These are phyloP conservation scores for Talaromyces thailandensis DNA, from an alignment of 495 filamentous ascomycete genomes.

Conservation along the genomic window DNA sequence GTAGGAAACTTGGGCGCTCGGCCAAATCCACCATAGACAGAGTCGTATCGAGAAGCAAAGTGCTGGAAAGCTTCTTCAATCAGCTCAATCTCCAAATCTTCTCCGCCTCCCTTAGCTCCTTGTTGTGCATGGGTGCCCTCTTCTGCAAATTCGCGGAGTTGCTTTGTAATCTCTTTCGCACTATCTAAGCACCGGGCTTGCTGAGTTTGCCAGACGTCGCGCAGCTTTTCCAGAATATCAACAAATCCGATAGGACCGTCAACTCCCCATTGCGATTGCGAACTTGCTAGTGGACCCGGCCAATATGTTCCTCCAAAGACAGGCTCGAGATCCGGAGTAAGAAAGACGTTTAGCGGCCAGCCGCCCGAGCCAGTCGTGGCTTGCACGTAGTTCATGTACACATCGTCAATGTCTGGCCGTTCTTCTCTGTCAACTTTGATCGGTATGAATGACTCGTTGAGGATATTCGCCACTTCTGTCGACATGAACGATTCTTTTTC, in stretches of 20 bases:
- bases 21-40: conserved; percentile 66
- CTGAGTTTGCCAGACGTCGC: conserved; percentile 76
- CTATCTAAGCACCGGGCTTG: conserved; percentile 70
- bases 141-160: conserved; percentile 76
- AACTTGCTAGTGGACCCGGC: conserved; percentile 64
- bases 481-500: conserved; percentile 90
- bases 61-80: conserved; percentile 82
- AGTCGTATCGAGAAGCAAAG: conserved; percentile 71
- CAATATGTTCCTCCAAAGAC: conserved; percentile 97
- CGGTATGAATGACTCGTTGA: conserved; percentile 85
- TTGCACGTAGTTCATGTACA: conserved; percentile 98
- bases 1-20: conserved; percentile 84
- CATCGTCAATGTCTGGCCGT: conserved; percentile 87
- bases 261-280: conserved; percentile 17
- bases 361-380: conserved; percentile 87
- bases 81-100: conserved; percentile 77
- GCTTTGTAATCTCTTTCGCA: conserved; percentile 70
- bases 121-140: conserved; percentile 63
- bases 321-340: conserved; percentile 86
- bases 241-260: conserved; percentile 63
- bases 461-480: conserved; percentile 63
- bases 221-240: conserved; percentile 72
- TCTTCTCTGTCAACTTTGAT: conserved; percentile 93
- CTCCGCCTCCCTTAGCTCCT: conserved; percentile 39
- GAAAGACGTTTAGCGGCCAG: conserved; percentile 94